phyloP scores from a whole-genome alignment of 345 rosid genomes.

The Durio zibethinus region DNA sequence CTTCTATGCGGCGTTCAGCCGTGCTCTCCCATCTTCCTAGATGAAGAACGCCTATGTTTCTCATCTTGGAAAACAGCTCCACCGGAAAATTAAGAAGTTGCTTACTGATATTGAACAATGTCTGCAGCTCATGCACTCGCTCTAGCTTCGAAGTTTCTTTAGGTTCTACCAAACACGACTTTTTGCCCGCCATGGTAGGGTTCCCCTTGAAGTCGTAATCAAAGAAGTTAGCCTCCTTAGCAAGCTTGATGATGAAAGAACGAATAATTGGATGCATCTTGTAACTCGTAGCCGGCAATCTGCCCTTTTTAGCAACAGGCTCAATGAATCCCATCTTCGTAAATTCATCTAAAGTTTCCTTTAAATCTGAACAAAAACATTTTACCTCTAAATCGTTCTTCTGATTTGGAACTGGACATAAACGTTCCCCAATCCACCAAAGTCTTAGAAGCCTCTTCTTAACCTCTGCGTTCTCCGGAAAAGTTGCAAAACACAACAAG shows the following conservation, averaged over 20 bases:
- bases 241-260: conserved; percentile 32
- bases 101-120: conserved; percentile 50
- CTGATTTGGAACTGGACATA: background rate
- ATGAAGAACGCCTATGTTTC: conserved; percentile 30
- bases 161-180: conserved; percentile 39
- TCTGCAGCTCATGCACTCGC: conserved; percentile 17
- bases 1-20: conserved; percentile 38
- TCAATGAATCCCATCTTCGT: conserved; percentile 25
- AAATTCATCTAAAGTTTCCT: conserved; percentile 13
- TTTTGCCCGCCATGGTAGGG: conserved; percentile 17
- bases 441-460: conserved; percentile 38
- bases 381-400: conserved; percentile 3
- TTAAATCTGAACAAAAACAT: too few relatives aligned
- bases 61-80: conserved; percentile 37
- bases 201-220: conserved; percentile 14
- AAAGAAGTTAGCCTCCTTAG: conserved; percentile 23
- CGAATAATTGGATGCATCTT: conserved; percentile 44
- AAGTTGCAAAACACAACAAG: conserved; percentile 41
- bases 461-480: conserved; percentile 44
- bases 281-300: conserved; percentile 19
- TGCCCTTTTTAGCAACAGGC: conserved; percentile 28
- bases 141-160: too few relatives aligned
- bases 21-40: conserved; percentile 48
- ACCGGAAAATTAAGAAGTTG: conserved; percentile 36
- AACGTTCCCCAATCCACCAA: conserved; percentile 54